Conservation (phyloP, 768 basidiomycete species). For the Brasilioporus rufonigricans region DNA sequence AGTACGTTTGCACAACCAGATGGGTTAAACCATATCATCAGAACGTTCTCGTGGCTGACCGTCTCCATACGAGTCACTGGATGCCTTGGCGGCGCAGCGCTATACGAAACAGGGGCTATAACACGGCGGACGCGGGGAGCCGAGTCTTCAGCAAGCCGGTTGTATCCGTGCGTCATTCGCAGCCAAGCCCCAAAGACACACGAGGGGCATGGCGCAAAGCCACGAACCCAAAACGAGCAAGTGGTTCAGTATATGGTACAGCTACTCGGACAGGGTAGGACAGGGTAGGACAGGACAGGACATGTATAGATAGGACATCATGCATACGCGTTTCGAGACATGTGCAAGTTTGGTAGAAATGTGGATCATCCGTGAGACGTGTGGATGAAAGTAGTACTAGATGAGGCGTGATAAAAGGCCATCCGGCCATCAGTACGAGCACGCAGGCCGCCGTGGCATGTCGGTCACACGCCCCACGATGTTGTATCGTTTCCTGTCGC, state of each 20-base stretch:
- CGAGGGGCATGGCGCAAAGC: too few species aligned
- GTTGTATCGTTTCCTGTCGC: slow-evolving; percentile 76
- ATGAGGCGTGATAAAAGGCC: neutral
- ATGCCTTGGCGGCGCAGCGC: neutral
- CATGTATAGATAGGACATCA: neutral
- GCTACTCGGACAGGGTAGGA: neutral
- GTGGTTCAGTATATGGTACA: neutral
- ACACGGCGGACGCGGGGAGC: neutral
- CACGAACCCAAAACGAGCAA: too few species aligned
- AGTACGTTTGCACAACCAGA: neutral
- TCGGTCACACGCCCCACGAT: slow-evolving; percentile 76
- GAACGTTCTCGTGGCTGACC: neutral
- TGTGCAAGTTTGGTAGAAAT: too few species aligned
- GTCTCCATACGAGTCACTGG: neutral
- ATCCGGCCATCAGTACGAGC: too few species aligned
- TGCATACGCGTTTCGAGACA: neutral
- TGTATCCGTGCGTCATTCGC: too few species aligned
- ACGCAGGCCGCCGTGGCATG: slow-evolving; percentile 32
- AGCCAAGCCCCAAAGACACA: too few species aligned
- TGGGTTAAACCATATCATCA: neutral
- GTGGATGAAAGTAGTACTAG: neutral
- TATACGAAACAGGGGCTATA: neutral
- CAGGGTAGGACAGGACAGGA: too few species aligned
- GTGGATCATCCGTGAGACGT: too few species aligned
- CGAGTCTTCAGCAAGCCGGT: too few species aligned